Evolutionary conservation across 805 yeast genomes (phyloP).

Genomic region (Wickerhamiella musiphila): DNA sequence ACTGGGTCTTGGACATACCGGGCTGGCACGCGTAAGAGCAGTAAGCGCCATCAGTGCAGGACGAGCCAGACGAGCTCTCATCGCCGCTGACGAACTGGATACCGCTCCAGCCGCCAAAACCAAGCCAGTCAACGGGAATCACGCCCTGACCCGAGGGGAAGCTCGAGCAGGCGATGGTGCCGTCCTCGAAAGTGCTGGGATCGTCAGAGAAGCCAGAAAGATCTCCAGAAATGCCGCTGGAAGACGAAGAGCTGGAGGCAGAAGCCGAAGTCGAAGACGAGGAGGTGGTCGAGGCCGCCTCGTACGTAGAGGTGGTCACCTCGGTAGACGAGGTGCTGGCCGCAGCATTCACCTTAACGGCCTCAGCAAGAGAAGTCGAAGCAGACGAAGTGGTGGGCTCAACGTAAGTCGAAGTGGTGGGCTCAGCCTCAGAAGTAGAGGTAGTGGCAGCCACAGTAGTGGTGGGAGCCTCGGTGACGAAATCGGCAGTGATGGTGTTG

Average conservation of each 20-base stretch:
- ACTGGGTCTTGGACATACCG: slow-evolving; percentile 98
- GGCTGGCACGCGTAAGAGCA: slow-evolving; percentile 98
- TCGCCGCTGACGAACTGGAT: slow-evolving; percentile 36
- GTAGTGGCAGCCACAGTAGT: slow-evolving; percentile 16
- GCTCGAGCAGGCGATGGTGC: slow-evolving; percentile 42
- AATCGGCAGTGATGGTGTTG: slow-evolving; percentile 20
- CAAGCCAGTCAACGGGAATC: slow-evolving; percentile 49
- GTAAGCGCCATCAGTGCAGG: slow-evolving; percentile 77
- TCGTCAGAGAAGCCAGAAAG: slow-evolving; percentile 22
- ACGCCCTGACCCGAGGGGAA: slow-evolving; percentile 82
- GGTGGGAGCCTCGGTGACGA: slow-evolving; percentile 25
- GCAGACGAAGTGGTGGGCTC: slow-evolving; percentile 15
- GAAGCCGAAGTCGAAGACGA: slow-evolving; percentile 21
- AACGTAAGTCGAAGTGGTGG: slow-evolving; percentile 13
- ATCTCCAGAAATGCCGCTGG: slow-evolving; percentile 20
- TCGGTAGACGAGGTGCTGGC: slow-evolving; percentile 18
- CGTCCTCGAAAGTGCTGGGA: slow-evolving; percentile 45
- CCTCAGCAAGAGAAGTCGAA: slow-evolving; percentile 18
- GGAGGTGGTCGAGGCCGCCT: slow-evolving; percentile 21
- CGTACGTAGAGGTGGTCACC: slow-evolving; percentile 20
- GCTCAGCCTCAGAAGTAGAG: slow-evolving; percentile 11
- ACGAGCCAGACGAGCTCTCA: slow-evolving; percentile 40
- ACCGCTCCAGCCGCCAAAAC: slow-evolving; percentile 74
- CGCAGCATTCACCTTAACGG: slow-evolving; percentile 13
- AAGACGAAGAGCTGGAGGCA: slow-evolving; percentile 13